Evolutionary conservation across 495 filamentous ascomycete species (phyloP).

Genomic region (Sordaria brevicollis): DNA sequence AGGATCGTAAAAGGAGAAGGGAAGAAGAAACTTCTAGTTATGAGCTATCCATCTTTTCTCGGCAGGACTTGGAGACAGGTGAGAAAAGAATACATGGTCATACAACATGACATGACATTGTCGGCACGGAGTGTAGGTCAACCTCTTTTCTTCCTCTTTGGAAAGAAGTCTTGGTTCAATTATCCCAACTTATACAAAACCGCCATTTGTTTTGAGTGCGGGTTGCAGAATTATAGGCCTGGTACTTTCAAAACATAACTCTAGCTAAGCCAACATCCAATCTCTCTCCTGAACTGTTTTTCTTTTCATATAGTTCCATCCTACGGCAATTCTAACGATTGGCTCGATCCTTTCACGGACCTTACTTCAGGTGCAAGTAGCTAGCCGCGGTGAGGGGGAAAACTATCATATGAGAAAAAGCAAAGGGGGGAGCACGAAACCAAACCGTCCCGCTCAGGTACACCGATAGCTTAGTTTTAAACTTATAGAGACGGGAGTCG

Average conservation of each 20-base stretch:
- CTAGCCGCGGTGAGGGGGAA: not conserved
- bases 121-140: not conserved
- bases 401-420: not conserved
- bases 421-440: not conserved
- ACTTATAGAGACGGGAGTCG: not conserved
- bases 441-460: not conserved
- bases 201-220: not conserved
- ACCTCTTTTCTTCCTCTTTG: not conserved
- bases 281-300: not conserved
- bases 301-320: not conserved
- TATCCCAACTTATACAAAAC: not conserved
- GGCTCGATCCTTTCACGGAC: not conserved
- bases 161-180: not conserved
- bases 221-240: not conserved
- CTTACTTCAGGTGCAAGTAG: not conserved
- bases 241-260: not conserved
- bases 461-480: not conserved
- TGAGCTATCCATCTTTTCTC: not conserved
- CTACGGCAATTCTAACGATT: not conserved
- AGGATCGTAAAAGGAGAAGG: not conserved
- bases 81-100: not conserved
- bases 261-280: no score
- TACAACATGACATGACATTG: not conserved
- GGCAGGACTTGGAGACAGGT: not conserved
- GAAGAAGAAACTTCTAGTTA: not conserved